Base-by-base conservation (phyloP, 2,329 filamentous ascomycete genomes). In the Dendryphion nanum region DNA sequence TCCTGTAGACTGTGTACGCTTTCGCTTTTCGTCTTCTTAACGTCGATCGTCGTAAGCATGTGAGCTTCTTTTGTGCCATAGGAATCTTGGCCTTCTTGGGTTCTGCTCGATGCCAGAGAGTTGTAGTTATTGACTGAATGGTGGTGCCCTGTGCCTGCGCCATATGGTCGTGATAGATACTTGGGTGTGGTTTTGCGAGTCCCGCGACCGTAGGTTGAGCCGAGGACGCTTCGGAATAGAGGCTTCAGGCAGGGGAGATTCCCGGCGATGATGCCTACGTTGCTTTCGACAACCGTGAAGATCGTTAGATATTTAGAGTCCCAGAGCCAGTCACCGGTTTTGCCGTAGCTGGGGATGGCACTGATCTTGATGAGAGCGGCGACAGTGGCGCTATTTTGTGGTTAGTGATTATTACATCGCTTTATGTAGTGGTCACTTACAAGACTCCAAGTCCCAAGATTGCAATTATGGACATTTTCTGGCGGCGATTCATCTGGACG, bases 301-400 rank as follows among this genome's bases (percentile, higher is more conserved):
- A 73, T 64, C 26, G 71, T 74, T 1, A 78, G 63, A 48, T 73
- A 65, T 18, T 69, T 63, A 2, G 62, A 66, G 51, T 72, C 72
- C 44, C 55, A 59, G 34, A 70, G 55, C 44, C 55, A 59, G 37
- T 64, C 61, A 35, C 63, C 69, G 0, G 51, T 55, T 6, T 52
- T 56, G 29, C 72, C 70, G 15, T 58, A 59, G 13, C 63, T 53
- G 6, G 47, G 28, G 15, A 71, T 46, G 45, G 61, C 66, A 14
- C 39, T 50, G 13, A 59, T 45, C 43, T 72, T 73, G 12, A 70
- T 52, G 14, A 73, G 58, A n/a, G 23, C 23, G 23, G 23, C 23
- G n/a, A 26, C 23, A 26, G 68, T 70, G 8, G 69, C 68, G 26
- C 45, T 48, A 18, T n/a, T 17, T 8, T 24, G 20, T 8, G 30